Evolutionary conservation across 176 grass and related monocot species (phyloP).

Genomic region (Triticum timopheevii): DNA sequence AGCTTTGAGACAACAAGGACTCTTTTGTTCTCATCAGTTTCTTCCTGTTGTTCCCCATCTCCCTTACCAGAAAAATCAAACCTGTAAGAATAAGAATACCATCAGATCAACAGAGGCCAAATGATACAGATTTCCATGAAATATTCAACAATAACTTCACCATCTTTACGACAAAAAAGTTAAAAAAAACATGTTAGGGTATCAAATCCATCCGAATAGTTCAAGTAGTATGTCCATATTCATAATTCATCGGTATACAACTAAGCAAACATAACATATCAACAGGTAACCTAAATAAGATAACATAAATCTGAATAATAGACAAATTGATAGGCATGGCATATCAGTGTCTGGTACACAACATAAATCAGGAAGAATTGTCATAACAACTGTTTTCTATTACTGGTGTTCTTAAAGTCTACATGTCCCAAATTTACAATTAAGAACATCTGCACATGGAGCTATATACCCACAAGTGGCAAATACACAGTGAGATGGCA

Average conservation of each 20-base stretch:
- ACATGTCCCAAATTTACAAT: background rate
- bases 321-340: background rate
- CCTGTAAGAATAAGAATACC: constrained; percentile 37
- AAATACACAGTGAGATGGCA: background rate
- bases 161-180: background rate
- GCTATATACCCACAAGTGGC: background rate
- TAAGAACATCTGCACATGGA: background rate
- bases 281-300: background rate
- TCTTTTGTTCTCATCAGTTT: constrained; percentile 81
- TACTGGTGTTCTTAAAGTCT: background rate
- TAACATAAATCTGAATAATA: background rate
- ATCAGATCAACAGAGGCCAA: constrained; percentile 1
- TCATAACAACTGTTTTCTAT: background rate
- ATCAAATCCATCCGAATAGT: background rate
- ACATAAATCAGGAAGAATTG: background rate
- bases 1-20: constrained; percentile 84
- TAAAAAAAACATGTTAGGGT: background rate
- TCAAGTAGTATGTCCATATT: background rate
- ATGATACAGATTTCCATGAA: constrained; percentile 12
- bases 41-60: constrained; percentile 56
- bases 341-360: background rate
- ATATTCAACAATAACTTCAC: background rate
- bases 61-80: constrained; percentile 85
- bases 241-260: background rate
- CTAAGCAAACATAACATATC: background rate